Conservation (phyloP, 495 filamentous ascomycete genomes). For the Aspergillus bridgeri region DNA sequence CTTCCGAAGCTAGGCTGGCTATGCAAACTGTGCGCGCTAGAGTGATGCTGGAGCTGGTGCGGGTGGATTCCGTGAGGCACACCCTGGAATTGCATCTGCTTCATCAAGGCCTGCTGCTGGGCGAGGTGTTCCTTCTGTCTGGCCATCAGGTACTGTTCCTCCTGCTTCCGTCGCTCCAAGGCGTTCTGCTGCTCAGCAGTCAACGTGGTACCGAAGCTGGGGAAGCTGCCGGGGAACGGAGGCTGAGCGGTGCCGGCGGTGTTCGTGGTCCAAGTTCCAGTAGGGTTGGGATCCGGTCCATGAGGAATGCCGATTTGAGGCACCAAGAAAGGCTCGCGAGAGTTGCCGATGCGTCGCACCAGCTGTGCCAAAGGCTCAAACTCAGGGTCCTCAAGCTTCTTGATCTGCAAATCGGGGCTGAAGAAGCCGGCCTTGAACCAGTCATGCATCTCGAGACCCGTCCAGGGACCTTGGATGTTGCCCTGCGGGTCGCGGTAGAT, state of each 20-base stretch:
- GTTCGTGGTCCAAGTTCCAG: slow-evolving; percentile 36
- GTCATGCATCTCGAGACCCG: slow-evolving; percentile 97
- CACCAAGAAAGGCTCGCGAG: slow-evolving; percentile 92
- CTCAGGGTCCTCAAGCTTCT: slow-evolving; percentile 85
- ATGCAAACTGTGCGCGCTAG: slow-evolving; percentile 90
- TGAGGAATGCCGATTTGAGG: slow-evolving; percentile 94
- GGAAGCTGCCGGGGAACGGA: slow-evolving; percentile 92
- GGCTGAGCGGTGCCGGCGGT: slow-evolving; percentile 69
- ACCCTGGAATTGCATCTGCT: slow-evolving; percentile 67
- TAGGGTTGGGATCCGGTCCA: slow-evolving; percentile 55
- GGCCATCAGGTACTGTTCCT: slow-evolving; percentile 95
- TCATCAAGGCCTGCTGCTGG: slow-evolving; percentile 76
- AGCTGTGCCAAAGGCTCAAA: slow-evolving; percentile 96
- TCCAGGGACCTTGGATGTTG: slow-evolving; percentile 88
- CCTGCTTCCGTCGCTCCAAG: slow-evolving; percentile 91
- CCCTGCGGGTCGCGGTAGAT: slow-evolving; percentile 95
- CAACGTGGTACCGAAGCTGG: slow-evolving; percentile 94
- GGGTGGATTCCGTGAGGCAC: slow-evolving; percentile 46
- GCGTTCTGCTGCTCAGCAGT: slow-evolving; percentile 98
- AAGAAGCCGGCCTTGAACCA: slow-evolving; percentile 99
- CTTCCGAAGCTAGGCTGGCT: slow-evolving; percentile 93
- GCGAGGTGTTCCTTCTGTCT: slow-evolving; percentile 90
- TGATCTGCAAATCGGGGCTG: slow-evolving; percentile 87
- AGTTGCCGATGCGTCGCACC: slow-evolving; percentile 95
- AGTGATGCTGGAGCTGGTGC: slow-evolving; percentile 79